Evolutionary conservation across 345 rosid species (phyloP), one percentile per base, ranked within the genome.

Genomic region (Euphorbia tirucalli): DNA sequence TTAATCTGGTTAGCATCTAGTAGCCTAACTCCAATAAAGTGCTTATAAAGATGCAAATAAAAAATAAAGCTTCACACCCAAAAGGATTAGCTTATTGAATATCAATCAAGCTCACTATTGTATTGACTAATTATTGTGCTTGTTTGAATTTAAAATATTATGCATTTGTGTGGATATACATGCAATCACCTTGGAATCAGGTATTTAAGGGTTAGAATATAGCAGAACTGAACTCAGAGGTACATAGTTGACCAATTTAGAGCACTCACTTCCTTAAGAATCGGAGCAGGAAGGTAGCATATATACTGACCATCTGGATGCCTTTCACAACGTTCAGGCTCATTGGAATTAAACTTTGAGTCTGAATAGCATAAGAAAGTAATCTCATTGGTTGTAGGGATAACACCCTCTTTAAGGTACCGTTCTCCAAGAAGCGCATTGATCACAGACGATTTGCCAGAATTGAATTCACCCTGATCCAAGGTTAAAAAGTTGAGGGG

Each of bases 321-420:
- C 76, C 83, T 88, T 81, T 95, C 90, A 83, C 93, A 92, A 21
- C 85, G 88, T 77, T 89, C 88, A 77, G 81, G 86, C 77, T 84
- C 90, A 74, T 77, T 84, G 68, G 85, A 82, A 69, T 85, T 85
- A 73, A 76, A 77, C 69, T n/a, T n/a, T n/a, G n/a, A n/a, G n/a
- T 89, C 80, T 16, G 97, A 84, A 79, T 89, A 90, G 74, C 89
- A 75, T 70, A 95, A 83, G 75, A 89, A 90, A 59, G 97, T 92
- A 78, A 95, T 95, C 83, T 90, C 97, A 52, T 92, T 95, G 72
- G 97, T 95, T 16, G 97, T 95, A 72, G 97, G 99, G 79, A 92
- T 79, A 82, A 95, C 97, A 21, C 96, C 97, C 65, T 88, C 97
- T 71, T 87, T 90, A 66, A 95, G 96, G 57, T 89, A 95, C 74